These are phyloP conservation scores for Sporothrix curviconia DNA, from an alignment of 2,329 filamentous ascomycete genomes.

Conservation along the genomic window DNA sequence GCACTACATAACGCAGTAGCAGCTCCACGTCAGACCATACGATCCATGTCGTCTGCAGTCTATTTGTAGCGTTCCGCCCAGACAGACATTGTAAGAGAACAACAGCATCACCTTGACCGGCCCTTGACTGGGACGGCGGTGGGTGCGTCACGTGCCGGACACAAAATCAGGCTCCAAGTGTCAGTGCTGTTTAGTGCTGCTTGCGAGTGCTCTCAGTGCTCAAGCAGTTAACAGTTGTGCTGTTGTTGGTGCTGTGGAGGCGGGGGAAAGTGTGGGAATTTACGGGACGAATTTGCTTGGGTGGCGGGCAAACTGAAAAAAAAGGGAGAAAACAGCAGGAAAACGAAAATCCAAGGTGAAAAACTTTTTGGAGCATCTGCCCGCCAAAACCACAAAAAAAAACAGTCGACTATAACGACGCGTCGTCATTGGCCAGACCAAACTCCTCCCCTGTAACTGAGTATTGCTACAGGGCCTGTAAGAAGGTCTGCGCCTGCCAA, in stretches of 20 bases:
- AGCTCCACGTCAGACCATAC: not conserved
- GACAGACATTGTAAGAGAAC: too few species aligned
- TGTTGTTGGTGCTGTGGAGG: not conserved
- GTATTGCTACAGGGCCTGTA: too few species aligned
- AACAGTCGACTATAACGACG: conserved; percentile 13
- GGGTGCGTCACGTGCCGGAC: not conserved
- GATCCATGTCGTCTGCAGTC: not conserved
- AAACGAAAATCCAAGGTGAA: conserved; percentile 1
- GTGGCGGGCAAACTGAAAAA: not conserved
- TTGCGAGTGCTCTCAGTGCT: too few species aligned
- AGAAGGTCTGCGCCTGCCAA: conserved; percentile 5
- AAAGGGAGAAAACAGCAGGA: not conserved
- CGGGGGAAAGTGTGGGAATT: conserved; percentile 2
- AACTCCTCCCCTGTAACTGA: not conserved
- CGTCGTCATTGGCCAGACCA: conserved; percentile 14
- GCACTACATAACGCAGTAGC: conserved; percentile 1
- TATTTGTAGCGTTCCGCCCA: too few species aligned
- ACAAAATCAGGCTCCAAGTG: too few species aligned
- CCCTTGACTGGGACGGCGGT: too few species aligned
- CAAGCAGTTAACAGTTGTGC: not conserved
- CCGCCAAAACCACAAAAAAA: not conserved
- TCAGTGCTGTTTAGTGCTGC: not conserved
- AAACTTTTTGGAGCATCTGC: conserved; percentile 4
- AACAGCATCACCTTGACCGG: too few species aligned
- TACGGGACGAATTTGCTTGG: conserved; percentile 8